Evolutionary conservation across 805 yeast species (phyloP).

Genomic region (Saturnispora dispora): DNA sequence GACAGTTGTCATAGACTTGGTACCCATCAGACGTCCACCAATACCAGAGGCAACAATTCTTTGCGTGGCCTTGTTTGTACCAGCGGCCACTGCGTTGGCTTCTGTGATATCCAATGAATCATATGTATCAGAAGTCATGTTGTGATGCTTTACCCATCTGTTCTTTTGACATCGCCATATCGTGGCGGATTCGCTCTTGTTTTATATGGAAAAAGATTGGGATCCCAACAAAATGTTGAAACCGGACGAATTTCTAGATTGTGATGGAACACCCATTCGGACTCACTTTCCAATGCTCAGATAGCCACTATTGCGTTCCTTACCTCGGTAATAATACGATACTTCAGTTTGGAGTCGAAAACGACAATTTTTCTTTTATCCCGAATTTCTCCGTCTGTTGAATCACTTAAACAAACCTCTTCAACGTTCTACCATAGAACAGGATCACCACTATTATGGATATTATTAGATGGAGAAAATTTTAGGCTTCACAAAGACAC

Average conservation of each 20-base stretch:
- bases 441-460: background rate
- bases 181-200: background rate
- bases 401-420: background rate
- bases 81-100: conserved; percentile 76
- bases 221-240: background rate
- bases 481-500: background rate
- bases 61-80: conserved; percentile 59
- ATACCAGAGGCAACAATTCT: conserved; percentile 72
- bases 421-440: background rate
- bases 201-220: background rate
- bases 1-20: conserved; percentile 58
- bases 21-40: conserved; percentile 75
- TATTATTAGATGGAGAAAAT: background rate
- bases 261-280: background rate
- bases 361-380: background rate
- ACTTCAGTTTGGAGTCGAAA: background rate
- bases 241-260: background rate
- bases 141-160: background rate
- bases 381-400: background rate
- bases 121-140: background rate
- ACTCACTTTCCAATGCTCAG: background rate
- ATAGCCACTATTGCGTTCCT: background rate
- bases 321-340: background rate
- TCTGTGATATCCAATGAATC: conserved; percentile 50
- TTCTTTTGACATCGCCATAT: too few relatives aligned